Conservation (phyloP, 177 flowering plant species). For the Vitis hybrid region DNA sequence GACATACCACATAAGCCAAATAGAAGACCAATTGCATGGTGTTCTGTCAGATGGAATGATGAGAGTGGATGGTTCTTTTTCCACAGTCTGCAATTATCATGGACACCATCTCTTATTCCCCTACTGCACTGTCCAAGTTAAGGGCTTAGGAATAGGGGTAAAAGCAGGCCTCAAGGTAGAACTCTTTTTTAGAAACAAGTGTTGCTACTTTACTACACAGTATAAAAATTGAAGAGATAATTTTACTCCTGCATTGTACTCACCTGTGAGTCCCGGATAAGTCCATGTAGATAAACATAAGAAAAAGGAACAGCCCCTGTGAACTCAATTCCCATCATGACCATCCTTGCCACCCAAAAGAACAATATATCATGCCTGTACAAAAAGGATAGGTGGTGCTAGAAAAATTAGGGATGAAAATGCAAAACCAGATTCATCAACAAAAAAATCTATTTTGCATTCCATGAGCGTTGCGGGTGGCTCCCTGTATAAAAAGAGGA, state of each 20-base stretch:
- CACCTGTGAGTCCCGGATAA: slow-evolving; percentile 92
- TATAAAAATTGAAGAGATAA: background rate
- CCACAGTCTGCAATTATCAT: too few species aligned
- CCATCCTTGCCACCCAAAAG: slow-evolving; percentile 99
- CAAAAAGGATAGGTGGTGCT: background rate
- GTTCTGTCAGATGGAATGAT: too few species aligned
- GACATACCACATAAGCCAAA: too few species aligned
- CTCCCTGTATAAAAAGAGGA: background rate
- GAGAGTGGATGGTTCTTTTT: too few species aligned
- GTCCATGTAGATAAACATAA: slow-evolving; percentile 85
- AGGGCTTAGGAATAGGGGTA: too few species aligned
- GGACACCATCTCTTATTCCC: too few species aligned
- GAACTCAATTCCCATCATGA: slow-evolving; percentile 98
- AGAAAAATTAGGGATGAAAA: background rate
- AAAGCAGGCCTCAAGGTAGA: background rate
- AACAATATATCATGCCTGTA: slow-evolving; percentile 96
- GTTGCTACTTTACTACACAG: background rate
- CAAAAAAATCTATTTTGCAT: background rate
- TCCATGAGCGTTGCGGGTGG: background rate
- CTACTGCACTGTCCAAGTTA: too few species aligned
- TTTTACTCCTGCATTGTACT: slow-evolving; percentile 22
- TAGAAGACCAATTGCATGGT: too few species aligned
- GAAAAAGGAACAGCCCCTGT: slow-evolving; percentile 87
- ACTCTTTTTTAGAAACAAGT: background rate
- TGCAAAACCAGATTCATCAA: background rate